Base-by-base conservation (phyloP, 768 basidiomycete genomes). In the Suillus variegatus region DNA sequence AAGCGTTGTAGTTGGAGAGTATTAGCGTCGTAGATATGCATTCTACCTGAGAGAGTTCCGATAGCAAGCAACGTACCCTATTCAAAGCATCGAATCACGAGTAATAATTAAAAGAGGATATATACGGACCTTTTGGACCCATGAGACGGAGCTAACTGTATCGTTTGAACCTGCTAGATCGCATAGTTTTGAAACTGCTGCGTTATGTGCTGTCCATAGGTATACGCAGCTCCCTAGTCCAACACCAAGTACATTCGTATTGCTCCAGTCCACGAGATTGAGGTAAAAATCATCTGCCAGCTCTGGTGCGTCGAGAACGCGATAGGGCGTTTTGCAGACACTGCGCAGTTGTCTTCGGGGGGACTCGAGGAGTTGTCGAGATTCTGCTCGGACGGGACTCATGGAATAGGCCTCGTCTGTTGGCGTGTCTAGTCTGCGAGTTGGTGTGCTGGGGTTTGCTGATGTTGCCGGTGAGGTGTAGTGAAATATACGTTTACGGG, bases 271-370 rank as follows among this genome's bases (percentile, higher is more conserved):
- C 28, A 99, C 95, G 13, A 99, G 84, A 73, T 99, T 99, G 67
- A 99, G 90, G 73, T 99, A 99, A 77, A 98, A 99, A 76, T 99
- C 97, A 74, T 99, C 97, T 36, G 95, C 94, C 14, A 99, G 87
- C 63, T 99, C 96, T 0, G 97, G 97, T 9, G 97, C 97, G 74
- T 99, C 97, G 41, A 99, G 85, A 1, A 98, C 97, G 65, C 97
- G 88, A 80, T 97, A 99, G 2, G 97, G 97, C 0, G 96, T 97
- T 76, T 97, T 95, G 80, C 91, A 91, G 2, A 98, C 92, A 65
- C 83, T 89, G 52, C 97, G 87, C 8, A 93, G 85, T 65, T 89
- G 84, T 60, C 93, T 88, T 36, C 93, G 84, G 0, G 96, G 95
- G 63, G 90, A 92, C 67, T 95, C 88, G 54, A 99, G 87, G 18